These are phyloP conservation scores for Trichomonas vaginalis DNA, from an alignment of 208 protist genomes.

Conservation along the genomic window DNA sequence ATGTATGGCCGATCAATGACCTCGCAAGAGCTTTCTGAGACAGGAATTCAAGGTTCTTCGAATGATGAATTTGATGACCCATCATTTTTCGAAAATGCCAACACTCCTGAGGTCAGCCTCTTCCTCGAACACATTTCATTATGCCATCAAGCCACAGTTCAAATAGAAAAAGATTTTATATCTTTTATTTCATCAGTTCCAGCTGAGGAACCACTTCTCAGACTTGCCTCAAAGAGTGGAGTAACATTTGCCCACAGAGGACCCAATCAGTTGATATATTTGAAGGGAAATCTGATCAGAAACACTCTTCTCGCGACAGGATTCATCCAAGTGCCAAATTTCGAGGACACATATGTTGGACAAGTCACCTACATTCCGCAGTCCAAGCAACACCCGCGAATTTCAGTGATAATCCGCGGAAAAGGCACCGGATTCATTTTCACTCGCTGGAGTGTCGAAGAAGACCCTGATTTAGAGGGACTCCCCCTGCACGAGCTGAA, in stretches of 20 bases:
- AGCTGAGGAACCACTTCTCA: background rate
- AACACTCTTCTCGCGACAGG: background rate
- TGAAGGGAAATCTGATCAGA: background rate
- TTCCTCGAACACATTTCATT: background rate
- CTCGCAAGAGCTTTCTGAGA: background rate
- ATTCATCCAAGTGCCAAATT: too few species aligned
- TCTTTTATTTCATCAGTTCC: background rate
- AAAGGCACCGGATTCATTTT: background rate
- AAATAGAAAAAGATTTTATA: background rate
- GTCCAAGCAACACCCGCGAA: background rate
- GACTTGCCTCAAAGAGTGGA: background rate
- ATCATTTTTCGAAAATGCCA: background rate
- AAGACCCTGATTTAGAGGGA: background rate
- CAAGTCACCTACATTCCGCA: background rate
- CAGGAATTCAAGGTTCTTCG: background rate
- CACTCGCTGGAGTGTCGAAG: background rate
- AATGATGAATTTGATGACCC: background rate
- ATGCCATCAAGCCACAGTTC: background rate
- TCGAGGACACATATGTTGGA: too few species aligned
- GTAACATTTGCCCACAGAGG: background rate
- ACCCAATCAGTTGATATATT: background rate
- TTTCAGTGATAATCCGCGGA: background rate
- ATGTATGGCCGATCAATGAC: background rate
- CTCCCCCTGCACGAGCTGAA: background rate
- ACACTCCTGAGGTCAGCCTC: background rate